Conservation (phyloP, 208 protist species). For the Leishmania major region DNA sequence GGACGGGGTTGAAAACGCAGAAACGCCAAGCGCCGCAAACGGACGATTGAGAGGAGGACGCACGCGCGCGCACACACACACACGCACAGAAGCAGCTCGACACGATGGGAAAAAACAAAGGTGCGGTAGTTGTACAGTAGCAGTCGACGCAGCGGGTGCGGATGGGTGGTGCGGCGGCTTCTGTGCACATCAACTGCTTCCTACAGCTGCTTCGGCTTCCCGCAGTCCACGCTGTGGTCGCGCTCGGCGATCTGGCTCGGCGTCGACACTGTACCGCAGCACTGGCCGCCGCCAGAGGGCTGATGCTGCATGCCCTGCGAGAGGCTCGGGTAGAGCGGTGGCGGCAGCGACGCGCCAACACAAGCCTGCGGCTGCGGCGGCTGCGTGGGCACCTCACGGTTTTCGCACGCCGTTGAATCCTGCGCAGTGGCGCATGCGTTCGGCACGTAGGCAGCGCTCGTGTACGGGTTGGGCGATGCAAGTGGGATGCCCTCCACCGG, state of each 20-base stretch:
- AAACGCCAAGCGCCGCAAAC: too few species aligned
- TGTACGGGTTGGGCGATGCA: conserved; percentile 29
- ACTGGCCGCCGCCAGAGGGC: not conserved
- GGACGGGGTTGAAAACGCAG: too few species aligned
- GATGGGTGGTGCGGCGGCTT: not conserved
- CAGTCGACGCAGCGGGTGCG: not conserved
- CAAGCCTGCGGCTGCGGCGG: conserved; percentile 26
- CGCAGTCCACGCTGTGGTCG: conserved; percentile 13
- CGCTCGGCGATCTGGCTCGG: not conserved
- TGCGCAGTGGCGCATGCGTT: conserved; percentile 14
- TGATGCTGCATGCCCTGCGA: not conserved
- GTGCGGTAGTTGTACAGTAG: not conserved
- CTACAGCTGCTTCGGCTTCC: conserved; percentile 23
- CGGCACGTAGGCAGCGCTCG: conserved; percentile 33
- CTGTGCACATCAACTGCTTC: not conserved
- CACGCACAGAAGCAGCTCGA: not conserved
- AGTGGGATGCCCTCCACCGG: conserved; percentile 40
- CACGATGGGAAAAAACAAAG: not conserved
- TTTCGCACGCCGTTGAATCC: conserved; percentile 5
- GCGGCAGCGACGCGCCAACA: conserved; percentile 25
- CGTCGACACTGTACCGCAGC: conserved; percentile 6
- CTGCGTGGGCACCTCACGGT: conserved; percentile 22
- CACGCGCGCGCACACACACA: not conserved
- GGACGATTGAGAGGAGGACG: too few species aligned
- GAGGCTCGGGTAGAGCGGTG: conserved; percentile 23